These are phyloP conservation scores for Candida patagonica DNA, from an alignment of 805 yeast species.

Conservation along the genomic window DNA sequence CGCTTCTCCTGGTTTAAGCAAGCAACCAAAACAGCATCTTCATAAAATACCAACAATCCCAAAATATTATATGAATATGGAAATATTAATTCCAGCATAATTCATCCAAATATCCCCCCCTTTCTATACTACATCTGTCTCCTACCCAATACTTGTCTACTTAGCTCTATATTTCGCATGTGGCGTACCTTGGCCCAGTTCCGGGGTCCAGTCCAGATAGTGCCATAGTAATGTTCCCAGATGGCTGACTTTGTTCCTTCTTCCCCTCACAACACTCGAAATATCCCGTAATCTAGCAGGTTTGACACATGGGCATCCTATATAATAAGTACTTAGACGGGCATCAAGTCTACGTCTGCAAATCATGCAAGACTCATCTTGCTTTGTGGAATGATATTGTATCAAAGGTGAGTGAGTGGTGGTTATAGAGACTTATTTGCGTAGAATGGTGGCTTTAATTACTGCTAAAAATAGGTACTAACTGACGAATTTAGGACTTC, in stretches of 20 bases:
- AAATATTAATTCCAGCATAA: no score
- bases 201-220: no score
- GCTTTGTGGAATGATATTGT: slow-evolving; percentile 29
- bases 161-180: no score
- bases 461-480: background rate
- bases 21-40: no score
- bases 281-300: background rate
- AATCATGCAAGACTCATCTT: slow-evolving; percentile 34
- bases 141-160: no score
- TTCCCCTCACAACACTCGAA: background rate
- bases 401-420: slow-evolving; percentile 28
- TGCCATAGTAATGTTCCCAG: no score
- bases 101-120: no score
- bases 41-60: no score
- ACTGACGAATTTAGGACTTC: slow-evolving; percentile 33
- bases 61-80: no score
- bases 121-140: no score
- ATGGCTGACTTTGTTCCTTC: background rate
- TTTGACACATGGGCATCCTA: slow-evolving; percentile 38
- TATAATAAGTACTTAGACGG: slow-evolving; percentile 34
- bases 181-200: no score
- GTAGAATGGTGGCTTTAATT: background rate
- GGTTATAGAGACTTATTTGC: background rate
- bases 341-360: slow-evolving; percentile 31
- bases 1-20: no score